Evolutionary conservation across 495 filamentous ascomycete genomes (phyloP), one percentile per base, ranked within the genome.

Genomic region (Chlorociboria aeruginascens): DNA sequence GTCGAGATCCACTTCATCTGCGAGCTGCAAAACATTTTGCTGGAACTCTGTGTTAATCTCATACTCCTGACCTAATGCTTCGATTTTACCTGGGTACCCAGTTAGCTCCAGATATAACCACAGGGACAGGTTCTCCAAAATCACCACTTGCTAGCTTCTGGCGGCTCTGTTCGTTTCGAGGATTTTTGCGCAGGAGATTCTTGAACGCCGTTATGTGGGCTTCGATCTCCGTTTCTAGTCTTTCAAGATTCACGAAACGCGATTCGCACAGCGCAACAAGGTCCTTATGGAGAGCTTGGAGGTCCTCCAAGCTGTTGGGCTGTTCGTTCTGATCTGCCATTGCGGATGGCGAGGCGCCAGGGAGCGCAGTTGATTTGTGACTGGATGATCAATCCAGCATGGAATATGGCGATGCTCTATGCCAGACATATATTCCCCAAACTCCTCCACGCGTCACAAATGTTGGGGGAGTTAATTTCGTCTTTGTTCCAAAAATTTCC

Each of bases 1-100:
- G 64, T 99, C 90, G 28, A 99, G 71, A 54, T 94, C 77, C 45
- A 96, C 70, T 20, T 81, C 81, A 66, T 97, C 90, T 43, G 89
- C 86, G 33, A 97, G 65, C 59, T 85, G 73, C 13, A 89, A 69
- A 32, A 81, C 72, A 46, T 79, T 74, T 62, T 93, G 79, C 62
- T 87, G 74, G 62, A 97, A 97, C 55, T 90, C 80, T 35, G 81
- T 70, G 60, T 94, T 96, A 61, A 97, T 67, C n/a, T 73, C 56
- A 61, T 87, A 96, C 55, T 89, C 78, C 8, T 73, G 72, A 48
- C 81, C 81, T 53, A 75, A 72, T 48, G 92, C 59, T 13, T 66
- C 75, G 46, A 96, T 69, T 56, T 82, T 83, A 17, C 85, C 86
- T 89, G 46, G 48, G 12, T 8, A 48, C 38, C 9, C 7, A n/a